Conservation (phyloP, 139 green algal genomes). For the Haematococcus lacustris region DNA sequence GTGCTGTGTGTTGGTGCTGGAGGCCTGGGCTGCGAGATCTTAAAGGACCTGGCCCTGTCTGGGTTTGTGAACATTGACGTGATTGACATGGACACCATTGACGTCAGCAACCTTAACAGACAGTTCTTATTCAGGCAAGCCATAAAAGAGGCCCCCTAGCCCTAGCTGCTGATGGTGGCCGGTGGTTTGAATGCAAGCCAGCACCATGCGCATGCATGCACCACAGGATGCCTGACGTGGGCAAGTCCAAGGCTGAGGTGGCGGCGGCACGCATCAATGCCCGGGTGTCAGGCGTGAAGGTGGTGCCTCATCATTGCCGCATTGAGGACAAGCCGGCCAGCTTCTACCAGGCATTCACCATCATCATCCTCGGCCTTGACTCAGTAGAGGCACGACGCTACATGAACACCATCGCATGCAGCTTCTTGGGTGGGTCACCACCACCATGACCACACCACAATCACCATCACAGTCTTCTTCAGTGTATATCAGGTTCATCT, state of each 20-base stretch:
- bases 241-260: conserved; percentile 86
- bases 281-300: conserved; percentile 71
- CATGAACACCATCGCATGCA: conserved; percentile 96
- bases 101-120: conserved; percentile 97
- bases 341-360: conserved; percentile 88
- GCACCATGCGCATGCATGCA: too few species aligned
- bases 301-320: conserved; percentile 78
- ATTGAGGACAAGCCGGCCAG: conserved; percentile 92
- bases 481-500: too few species aligned
- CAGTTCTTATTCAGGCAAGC: conserved; percentile 96
- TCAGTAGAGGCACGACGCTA: conserved; percentile 91
- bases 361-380: conserved; percentile 94
- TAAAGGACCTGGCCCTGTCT: conserved; percentile 94
- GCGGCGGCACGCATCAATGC: conserved; percentile 78
- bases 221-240: conserved; percentile 83
- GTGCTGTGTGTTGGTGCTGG: conserved; percentile 91
- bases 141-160: too few species aligned
- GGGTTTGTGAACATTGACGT: conserved; percentile 94
- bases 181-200: too few species aligned
- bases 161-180: too few species aligned
- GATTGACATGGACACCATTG: conserved; percentile 99
- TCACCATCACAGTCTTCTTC: too few species aligned
- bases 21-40: conserved; percentile 87
- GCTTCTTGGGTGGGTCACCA: conserved; percentile 70
- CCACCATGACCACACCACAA: too few species aligned